Base-by-base conservation (phyloP, 1,284 basidiomycete species). In the Rhodotorula sp. region DNA sequence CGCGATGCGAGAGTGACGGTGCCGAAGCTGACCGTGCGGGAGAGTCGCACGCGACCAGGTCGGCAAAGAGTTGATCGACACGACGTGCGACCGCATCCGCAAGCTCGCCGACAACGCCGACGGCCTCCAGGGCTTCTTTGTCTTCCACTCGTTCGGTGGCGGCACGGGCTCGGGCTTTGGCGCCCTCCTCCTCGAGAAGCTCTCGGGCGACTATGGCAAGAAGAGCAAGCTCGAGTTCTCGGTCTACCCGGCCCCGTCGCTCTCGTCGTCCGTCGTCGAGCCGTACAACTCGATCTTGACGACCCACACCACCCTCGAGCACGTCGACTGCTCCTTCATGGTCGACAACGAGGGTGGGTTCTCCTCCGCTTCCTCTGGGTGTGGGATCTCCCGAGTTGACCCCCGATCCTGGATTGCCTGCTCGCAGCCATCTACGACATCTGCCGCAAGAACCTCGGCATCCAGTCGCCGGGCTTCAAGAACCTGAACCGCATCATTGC, bases 321-420 rank as follows among this genome's bases (percentile, higher is more conserved):
- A 98, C 84, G 97, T 93, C 20, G 96, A 99, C 85, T 99, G 96
- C 84, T 98, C 96, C 67, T 97, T 97, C 87, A 96, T 97, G 93
- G 94, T 97, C 77, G 94, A 97, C 82, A 97, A 97, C 82, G 70
- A 72, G 67, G 70, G 70, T 72, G 31, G n/a, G 92, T 95, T 15
- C 52, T 26, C 49, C 1, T 54, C 18, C 20, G 31, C 14, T 31
- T 49, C 29, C 16, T 5, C 20, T 20, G 48, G 5, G 34, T 47
- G 4, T 7, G 2, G 21, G 21, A 12, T 52, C 21, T 29, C 23
- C 16, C 8, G 3, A 10, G n/a, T 61, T 67, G 43, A 67, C 58
- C 3, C 29, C 5, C 10, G 15, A 12, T 31, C 14, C 6, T 14
- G 23, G 29, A 54, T 29, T 20, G 10, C 47, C 78, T 29, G n/a